Percentiles rank a stretch among this genome's conserved stretches.
Evolutionary conservation across 306 rosid species (phyloP).

Genomic region (Medicago truncatula): MtrunA17r5.0-ANR NC_053047.1:4917001-4917500

Average conservation of each 20-base stretch:
- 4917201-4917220: constrained; percentile 67
- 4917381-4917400: constrained; percentile 64
- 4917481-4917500: constrained; percentile 58
- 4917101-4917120: constrained; percentile 64
- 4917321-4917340: constrained; percentile 65
- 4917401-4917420: constrained; percentile 58
- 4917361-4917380: constrained; percentile 71
- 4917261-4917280: constrained; percentile 62
- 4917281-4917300: constrained; percentile 67
- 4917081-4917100: constrained; percentile 67
- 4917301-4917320: constrained; percentile 82
- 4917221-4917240: constrained; percentile 70
- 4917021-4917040: constrained; percentile 69
- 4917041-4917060: constrained; percentile 77
- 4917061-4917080: constrained; percentile 71
- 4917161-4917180: constrained; percentile 61
- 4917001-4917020: constrained; percentile 54
- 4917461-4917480: constrained; percentile 60
- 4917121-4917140: constrained; percentile 66
- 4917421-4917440: constrained; percentile 53
- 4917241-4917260: constrained; percentile 62
- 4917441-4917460: constrained; percentile 74
- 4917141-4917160: constrained; percentile 59
- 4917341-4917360: constrained; percentile 75
- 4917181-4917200: constrained; percentile 61